Base-by-base conservation (phyloP, 495 filamentous ascomycete species). In the Staphylotrichum longicolle region DNA sequence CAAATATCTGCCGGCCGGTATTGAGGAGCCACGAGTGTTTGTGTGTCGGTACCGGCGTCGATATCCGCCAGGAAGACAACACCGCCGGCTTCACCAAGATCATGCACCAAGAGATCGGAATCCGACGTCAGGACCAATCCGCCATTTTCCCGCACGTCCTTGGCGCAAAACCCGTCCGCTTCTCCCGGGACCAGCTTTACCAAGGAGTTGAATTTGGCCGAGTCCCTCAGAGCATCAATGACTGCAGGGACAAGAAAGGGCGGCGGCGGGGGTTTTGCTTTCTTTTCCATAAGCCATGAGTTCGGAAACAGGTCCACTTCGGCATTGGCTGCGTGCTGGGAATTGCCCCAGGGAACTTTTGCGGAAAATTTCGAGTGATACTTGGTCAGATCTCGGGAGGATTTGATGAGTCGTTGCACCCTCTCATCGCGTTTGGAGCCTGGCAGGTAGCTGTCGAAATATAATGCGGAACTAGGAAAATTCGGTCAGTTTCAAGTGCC, bases 371-470 rank as follows among this genome's bases (percentile, higher is more conserved):
- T 48, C 9, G 59, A 42, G 44, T 71, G 66, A 27, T 72, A 74
- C 11, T 62, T 61, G 15, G 57, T 53, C 11, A 76, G 47, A 1
- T 68, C 61, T 0, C 58, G 61, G 11, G 71, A 68, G 1, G 51
- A 59, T n/a, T 57, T 61, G 8, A 67, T 39, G 5, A 70, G 57
- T 27, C 74, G 62, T 27, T 71, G 63, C 47, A 70, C 61, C 5
- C 74, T 63, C n/a, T 74, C 72, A 1, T 54, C 47, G 14, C 60
- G 57, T 47, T 77, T 77, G 11, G 53, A 57, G 12, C 41, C 20
- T 8, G 91, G 91, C 10, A 95, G 76, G 47, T 82, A 86, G 32
- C 90, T 89, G 69, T 95, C 91, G 59, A 95, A 93, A 69, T 84
- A 91, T 55, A 95, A 90, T 45, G 75, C 80, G 20, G 72, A 71